Percentiles rank a stretch among this genome's conserved stretches.
Conservation (phyloP, 257 asterid species). For the Solanum piurae region DNA sequence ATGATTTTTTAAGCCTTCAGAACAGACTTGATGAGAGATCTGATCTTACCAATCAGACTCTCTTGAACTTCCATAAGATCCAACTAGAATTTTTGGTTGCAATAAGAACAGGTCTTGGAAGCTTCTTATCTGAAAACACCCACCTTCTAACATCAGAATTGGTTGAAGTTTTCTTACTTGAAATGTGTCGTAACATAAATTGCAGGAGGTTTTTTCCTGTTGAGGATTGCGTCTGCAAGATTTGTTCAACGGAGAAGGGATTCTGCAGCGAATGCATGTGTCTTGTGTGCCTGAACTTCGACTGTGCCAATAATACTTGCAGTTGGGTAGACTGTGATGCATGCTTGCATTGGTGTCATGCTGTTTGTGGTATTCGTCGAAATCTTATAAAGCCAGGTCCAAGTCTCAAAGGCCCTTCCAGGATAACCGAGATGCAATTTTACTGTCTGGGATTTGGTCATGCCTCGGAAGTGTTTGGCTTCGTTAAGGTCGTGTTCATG, state of each 20-base stretch:
- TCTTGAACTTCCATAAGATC: conserved; percentile 55
- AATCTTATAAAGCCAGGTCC: conserved; percentile 66
- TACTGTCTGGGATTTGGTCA: conserved; percentile 85
- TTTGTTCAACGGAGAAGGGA: conserved; percentile 71
- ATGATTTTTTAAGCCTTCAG: conserved; percentile 49
- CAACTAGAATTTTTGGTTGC: conserved; percentile 74
- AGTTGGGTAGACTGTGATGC: conserved; percentile 98
- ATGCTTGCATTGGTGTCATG: conserved; percentile 95
- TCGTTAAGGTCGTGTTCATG: conserved; percentile 75
- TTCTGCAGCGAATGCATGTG: conserved; percentile 97
- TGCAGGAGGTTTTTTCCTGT: conserved; percentile 75
- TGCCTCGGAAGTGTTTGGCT: conserved; percentile 92
- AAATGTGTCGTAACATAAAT: conserved; percentile 68
- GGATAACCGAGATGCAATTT: conserved; percentile 75
- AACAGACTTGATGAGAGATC: conserved; percentile 66
- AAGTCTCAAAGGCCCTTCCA: conserved; percentile 26
- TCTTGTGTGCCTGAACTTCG: conserved; percentile 77
- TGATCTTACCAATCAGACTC: conserved; percentile 59
- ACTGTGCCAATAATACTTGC: conserved; percentile 80
- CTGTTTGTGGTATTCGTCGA: conserved; percentile 63
- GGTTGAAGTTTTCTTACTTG: conserved; percentile 65
- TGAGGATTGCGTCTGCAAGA: conserved; percentile 85
- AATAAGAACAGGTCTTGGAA: conserved; percentile 53
- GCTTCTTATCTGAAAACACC: conserved; percentile 37
- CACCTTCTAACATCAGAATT: conserved; percentile 38